These are phyloP conservation scores for Dryas drummondii DNA, from an alignment of 306 rosid genomes.

Conservation along the genomic window DNA sequence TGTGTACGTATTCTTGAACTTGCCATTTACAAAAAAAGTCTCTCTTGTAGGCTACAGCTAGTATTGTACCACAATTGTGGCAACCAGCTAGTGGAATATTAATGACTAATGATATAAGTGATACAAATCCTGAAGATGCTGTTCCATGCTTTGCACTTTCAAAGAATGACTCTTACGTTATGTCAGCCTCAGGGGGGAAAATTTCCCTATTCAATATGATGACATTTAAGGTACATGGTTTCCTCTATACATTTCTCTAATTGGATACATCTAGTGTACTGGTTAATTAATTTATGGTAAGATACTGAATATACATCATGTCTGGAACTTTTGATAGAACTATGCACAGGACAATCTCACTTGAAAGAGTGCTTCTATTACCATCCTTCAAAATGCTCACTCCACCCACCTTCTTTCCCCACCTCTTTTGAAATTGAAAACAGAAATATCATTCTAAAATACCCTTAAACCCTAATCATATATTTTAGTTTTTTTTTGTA, in stretches of 20 bases:
- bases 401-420: background rate
- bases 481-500: background rate
- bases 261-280: conserved; percentile 13
- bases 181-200: conserved; percentile 99
- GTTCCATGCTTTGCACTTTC: conserved; percentile 98
- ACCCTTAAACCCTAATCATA: background rate
- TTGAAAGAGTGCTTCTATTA: background rate
- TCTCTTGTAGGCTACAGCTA: conserved; percentile 70
- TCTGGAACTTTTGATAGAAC: background rate
- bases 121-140: conserved; percentile 91
- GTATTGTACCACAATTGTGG: conserved; percentile 79
- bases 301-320: background rate
- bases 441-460: background rate
- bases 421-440: background rate
- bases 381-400: background rate
- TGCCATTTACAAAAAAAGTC: conserved; percentile 31
- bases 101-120: conserved; percentile 93
- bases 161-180: conserved; percentile 93
- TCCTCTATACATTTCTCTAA: conserved; percentile 14
- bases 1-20: conserved; percentile 21
- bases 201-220: conserved; percentile 98
- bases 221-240: conserved; percentile 84
- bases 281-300: background rate
- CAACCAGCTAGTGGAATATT: conserved; percentile 96
- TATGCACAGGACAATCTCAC: background rate